Percentiles rank a stretch among this genome's conserved stretches.
phyloP scores from a whole-genome alignment of 176 grass and related monocot species.

The Coix lacrymajobi region DNA sequence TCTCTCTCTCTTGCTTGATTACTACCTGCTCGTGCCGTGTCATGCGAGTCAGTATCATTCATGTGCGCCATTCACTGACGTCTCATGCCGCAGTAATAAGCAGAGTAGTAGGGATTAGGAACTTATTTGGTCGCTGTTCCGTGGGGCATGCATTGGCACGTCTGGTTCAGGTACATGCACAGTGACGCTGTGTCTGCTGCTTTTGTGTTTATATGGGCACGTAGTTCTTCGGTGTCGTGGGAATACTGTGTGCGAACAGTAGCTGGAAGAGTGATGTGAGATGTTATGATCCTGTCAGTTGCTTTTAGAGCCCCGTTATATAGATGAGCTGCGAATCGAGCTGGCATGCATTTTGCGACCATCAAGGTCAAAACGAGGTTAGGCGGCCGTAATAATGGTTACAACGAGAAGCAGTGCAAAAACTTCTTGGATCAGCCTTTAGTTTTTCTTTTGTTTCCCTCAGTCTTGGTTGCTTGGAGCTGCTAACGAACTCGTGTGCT shows the following conservation, averaged over 20 bases:
- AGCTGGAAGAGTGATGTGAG: slow-evolving; percentile 3
- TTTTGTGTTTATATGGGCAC: background rate
- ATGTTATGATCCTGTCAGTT: background rate
- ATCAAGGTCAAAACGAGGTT: background rate
- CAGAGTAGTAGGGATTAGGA: background rate
- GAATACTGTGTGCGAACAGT: background rate
- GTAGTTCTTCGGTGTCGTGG: background rate
- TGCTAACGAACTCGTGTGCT: background rate
- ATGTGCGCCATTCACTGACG: background rate
- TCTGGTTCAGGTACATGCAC: background rate
- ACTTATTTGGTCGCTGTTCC: background rate
- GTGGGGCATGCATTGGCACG: background rate
- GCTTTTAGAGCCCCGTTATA: background rate
- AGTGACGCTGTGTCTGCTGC: background rate
- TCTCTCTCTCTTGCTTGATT: too few relatives aligned
- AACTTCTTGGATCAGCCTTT: background rate
- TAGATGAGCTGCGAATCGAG: background rate
- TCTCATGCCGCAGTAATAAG: background rate
- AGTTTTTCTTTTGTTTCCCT: background rate
- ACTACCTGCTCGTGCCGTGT: background rate
- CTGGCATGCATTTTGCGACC: background rate
- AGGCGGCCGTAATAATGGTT: too few relatives aligned
- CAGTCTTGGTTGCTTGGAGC: background rate
- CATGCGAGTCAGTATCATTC: background rate
- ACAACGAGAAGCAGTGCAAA: background rate